Evolutionary conservation across 345 rosid species (phyloP).

Genomic region (Passiflora organensis): DNA sequence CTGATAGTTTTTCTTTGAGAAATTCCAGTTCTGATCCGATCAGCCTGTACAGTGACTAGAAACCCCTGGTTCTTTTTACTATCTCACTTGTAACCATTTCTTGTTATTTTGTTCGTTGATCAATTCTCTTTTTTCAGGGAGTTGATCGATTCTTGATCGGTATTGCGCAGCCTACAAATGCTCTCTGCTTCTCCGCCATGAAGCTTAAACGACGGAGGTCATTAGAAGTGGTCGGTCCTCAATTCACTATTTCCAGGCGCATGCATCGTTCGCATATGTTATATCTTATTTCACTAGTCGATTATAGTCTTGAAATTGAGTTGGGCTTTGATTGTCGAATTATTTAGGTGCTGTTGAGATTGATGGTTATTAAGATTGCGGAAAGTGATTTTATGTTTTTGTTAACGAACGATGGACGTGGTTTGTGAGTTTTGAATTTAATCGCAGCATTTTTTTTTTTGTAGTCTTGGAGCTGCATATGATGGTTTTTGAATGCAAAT

Average conservation of each 20-base stretch:
- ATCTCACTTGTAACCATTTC: not conserved
- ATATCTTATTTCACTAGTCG: not conserved
- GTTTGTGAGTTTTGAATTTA: too few species aligned
- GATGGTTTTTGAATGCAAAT: too few species aligned
- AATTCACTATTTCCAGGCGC: not conserved
- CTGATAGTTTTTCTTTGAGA: not conserved
- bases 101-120: slow-evolving; percentile 24
- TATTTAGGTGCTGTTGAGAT: not conserved
- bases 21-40: slow-evolving; percentile 20
- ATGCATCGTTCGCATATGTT: not conserved
- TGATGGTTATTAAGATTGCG: not conserved
- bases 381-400: not conserved
- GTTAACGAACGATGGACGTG: not conserved
- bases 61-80: slow-evolving; percentile 20
- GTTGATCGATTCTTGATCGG: slow-evolving; percentile 41
- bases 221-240: slow-evolving; percentile 67
- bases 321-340: not conserved
- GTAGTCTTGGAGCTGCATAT: too few species aligned
- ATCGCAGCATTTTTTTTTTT: too few species aligned
- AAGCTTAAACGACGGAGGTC: slow-evolving; percentile 76
- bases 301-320: not conserved
- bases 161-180: slow-evolving; percentile 35
- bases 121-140: slow-evolving; percentile 43
- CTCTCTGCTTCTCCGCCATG: slow-evolving; percentile 45
- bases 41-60: slow-evolving; percentile 18